These are phyloP conservation scores for Tulasnella sp. DNA, from an alignment of 768 basidiomycete species.

Conservation along the genomic window DNA sequence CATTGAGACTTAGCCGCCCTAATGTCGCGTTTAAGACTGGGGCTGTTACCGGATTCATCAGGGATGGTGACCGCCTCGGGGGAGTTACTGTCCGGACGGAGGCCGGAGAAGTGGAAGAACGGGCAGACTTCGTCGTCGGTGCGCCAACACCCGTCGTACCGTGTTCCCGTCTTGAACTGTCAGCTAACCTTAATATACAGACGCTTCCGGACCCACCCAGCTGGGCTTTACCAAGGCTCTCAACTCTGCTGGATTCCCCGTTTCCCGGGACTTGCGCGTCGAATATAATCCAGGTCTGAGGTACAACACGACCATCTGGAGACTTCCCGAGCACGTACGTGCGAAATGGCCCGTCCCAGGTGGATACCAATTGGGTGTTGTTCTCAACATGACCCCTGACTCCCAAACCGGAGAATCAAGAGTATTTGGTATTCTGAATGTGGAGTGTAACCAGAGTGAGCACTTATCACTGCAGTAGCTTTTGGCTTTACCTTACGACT, in stretches of 20 bases:
- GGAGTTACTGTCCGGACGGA: constrained; percentile 9
- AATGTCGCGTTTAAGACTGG: constrained; percentile 23
- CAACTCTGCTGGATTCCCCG: neutral
- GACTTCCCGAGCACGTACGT: constrained; percentile 9
- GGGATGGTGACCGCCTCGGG: neutral
- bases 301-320: constrained; percentile 5
- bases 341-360: neutral
- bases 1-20: neutral
- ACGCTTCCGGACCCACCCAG: constrained; percentile 30
- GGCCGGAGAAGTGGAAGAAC: neutral
- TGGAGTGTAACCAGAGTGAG: constrained; percentile 17
- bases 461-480: neutral
- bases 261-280: neutral
- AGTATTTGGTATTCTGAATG: neutral
- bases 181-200: neutral
- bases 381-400: neutral
- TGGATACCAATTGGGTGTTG: neutral
- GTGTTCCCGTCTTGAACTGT: neutral
- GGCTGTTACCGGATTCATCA: constrained; percentile 18
- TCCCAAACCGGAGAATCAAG: neutral
- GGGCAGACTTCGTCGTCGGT: constrained; percentile 26
- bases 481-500: neutral
- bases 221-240: constrained; percentile 13
- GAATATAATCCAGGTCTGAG: constrained; percentile 28
- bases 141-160: neutral